Evolutionary conservation across 768 basidiomycete genomes (phyloP).

Genomic region (Auricularia cornea): DNA sequence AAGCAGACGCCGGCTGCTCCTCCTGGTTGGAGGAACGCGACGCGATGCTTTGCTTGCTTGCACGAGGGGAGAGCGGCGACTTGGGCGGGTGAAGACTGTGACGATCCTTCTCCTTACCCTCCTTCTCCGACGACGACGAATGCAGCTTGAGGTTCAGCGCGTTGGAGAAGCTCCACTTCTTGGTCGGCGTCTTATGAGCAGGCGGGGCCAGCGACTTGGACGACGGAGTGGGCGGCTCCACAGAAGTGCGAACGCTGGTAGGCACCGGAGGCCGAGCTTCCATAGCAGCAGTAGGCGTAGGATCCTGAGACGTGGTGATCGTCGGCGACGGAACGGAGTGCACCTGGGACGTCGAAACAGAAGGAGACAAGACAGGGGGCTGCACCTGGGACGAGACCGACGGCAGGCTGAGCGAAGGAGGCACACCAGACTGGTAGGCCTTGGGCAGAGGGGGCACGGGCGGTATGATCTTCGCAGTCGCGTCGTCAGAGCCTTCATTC

Average conservation of each 20-base stretch:
- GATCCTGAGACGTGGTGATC: constrained; percentile 9
- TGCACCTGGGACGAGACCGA: constrained; percentile 31
- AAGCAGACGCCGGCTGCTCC: background rate
- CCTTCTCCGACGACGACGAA: constrained; percentile 1
- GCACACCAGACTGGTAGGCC: constrained; percentile 64
- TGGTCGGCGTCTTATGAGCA: constrained; percentile 72
- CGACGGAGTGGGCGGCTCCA: constrained; percentile 3
- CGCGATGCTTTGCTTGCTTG: background rate
- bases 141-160: constrained; percentile 65
- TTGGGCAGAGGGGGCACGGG: constrained; percentile 92
- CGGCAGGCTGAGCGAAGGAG: constrained; percentile 51
- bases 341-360: constrained; percentile 28
- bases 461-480: constrained; percentile 65
- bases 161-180: constrained; percentile 94
- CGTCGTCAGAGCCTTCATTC: constrained; percentile 33
- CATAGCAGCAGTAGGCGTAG: background rate
- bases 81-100: background rate
- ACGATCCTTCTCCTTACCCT: constrained; percentile 2
- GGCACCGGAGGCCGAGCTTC: background rate
- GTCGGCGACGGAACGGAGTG: constrained; percentile 21
- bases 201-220: constrained; percentile 17
- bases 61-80: constrained; percentile 46
- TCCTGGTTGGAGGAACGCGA: background rate
- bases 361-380: constrained; percentile 27
- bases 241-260: background rate